Evolutionary conservation across 352 stramenopile species (phyloP), one percentile per base, ranked within the genome.

Genomic region (Phytophthora boehmeriae): DNA sequence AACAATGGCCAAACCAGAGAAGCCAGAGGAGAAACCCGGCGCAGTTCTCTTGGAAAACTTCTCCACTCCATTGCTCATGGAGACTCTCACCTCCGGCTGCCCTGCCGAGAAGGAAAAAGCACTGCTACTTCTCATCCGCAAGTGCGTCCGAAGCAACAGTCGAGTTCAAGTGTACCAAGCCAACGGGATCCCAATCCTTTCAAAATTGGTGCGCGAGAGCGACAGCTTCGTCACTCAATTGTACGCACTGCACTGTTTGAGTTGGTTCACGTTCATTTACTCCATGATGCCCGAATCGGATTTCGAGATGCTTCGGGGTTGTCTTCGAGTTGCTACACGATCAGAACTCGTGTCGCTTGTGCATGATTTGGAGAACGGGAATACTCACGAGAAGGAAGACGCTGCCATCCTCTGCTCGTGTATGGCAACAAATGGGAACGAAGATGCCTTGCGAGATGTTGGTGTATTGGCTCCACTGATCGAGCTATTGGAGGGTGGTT

Each of bases 261-360:
- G 63, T 30, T 67, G 63, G 63, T 66, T 56, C 41, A 67, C 56
- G 10, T 71, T 63, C 34, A 63, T 63, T 23, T 62, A 71, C 63
- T 66, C 63, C 43, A 71, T 63, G 34, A 67, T 66, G 51, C 54
- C 34, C 49, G 56, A 66, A 8, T 48, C 39, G 0, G 49, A 66
- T 9, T 71, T 66, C 25, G 63, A 66, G 38, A n/a, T 23, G 32
- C 39, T 66, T 4, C 49, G 50, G 45, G 16, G 44, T 0, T 62
- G 49, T 5, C 56, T 63, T 58, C 63, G 43, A 25, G 44, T 44
- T 2, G 63, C 63, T 8, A 48, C 43, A 38, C 20, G 32, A 11
- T 28, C 25, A 25, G 55, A 71, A 20, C 42, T 61, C 14, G 22
- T 44, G 16, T 48, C 56, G 16, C 35, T 71, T 1, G 14, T 68